These are phyloP conservation scores for Leishmania braziliensis DNA, from an alignment of 208 protist species.

Conservation along the genomic window DNA sequence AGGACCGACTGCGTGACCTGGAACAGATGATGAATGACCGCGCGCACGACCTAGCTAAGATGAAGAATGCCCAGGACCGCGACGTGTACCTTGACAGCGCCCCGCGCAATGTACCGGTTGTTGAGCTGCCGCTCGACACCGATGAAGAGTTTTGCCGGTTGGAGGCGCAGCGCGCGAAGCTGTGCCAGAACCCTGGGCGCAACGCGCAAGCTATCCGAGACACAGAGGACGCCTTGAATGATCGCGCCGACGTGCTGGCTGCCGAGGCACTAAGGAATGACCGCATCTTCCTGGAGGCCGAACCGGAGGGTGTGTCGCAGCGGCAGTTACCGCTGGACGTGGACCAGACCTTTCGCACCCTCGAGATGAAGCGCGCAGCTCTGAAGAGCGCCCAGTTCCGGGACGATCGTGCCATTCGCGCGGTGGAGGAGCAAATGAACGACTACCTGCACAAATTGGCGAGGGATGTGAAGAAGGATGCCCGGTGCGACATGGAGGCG, in stretches of 20 bases:
- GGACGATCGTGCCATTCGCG: constrained; percentile 44
- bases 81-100: constrained; percentile 45
- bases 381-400: constrained; percentile 50
- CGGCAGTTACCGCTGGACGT: constrained; percentile 66
- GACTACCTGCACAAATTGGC: constrained; percentile 56
- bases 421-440: constrained; percentile 78
- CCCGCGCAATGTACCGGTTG: constrained; percentile 50
- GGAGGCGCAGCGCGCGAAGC: constrained; percentile 63
- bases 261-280: constrained; percentile 72
- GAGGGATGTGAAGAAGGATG: constrained; percentile 50
- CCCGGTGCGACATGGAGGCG: constrained; percentile 63
- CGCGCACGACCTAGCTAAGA: constrained; percentile 63
- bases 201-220: constrained; percentile 51
- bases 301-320: constrained; percentile 62
- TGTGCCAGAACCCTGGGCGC: constrained; percentile 54
- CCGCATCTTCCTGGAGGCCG: constrained; percentile 77
- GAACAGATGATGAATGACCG: constrained; percentile 78
- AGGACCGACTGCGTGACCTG: constrained; percentile 52
- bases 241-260: constrained; percentile 63
- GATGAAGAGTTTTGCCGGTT: constrained; percentile 67
- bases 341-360: constrained; percentile 58
- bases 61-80: constrained; percentile 66
- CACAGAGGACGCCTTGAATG: constrained; percentile 60
- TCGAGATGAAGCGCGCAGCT: constrained; percentile 71
- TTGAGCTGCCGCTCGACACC: constrained; percentile 76